A percentile compares a stretch with the other conserved stretches of the same genome.
Evolutionary conservation across 169 alveolate species (phyloP).

Genomic region (Plasmodium vivax): DNA sequence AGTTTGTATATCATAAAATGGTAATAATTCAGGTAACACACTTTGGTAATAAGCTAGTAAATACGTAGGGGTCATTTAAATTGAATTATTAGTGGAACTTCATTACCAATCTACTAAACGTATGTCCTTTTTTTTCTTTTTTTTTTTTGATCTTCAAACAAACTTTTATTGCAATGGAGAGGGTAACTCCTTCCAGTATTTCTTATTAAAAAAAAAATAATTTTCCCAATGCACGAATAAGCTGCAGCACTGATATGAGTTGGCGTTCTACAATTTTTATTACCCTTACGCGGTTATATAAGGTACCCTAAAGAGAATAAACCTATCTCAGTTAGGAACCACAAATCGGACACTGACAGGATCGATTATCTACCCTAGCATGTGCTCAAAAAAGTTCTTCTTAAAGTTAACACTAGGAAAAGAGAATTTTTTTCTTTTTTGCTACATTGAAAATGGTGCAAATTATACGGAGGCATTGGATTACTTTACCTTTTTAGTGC

Average conservation of each 20-base stretch:
- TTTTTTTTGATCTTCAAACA: not conserved
- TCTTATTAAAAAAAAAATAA: not conserved
- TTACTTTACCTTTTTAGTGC: not conserved
- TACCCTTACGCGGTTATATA: not conserved
- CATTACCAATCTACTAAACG: not conserved
- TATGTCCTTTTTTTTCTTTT: not conserved
- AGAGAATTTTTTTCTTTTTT: not conserved
- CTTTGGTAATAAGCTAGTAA: not conserved
- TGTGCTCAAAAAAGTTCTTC: not conserved
- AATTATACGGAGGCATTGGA: not conserved
- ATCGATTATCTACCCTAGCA: not conserved
- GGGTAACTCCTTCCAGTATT: not conserved
- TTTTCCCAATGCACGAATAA: not conserved
- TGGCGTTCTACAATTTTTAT: not conserved
- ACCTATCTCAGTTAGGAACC: not conserved
- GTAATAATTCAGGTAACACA: not conserved
- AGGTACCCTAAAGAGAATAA: not conserved
- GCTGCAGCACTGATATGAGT: not conserved
- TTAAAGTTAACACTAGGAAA: not conserved
- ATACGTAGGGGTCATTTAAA: not conserved
- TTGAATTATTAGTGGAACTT: not conserved
- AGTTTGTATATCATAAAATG: not conserved
- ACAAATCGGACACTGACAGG: slow-evolving; percentile 1
- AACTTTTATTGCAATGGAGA: not conserved
- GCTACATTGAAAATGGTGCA: not conserved